Base-by-base conservation (phyloP, 768 basidiomycete species). In the Suillus subluteus region DNA sequence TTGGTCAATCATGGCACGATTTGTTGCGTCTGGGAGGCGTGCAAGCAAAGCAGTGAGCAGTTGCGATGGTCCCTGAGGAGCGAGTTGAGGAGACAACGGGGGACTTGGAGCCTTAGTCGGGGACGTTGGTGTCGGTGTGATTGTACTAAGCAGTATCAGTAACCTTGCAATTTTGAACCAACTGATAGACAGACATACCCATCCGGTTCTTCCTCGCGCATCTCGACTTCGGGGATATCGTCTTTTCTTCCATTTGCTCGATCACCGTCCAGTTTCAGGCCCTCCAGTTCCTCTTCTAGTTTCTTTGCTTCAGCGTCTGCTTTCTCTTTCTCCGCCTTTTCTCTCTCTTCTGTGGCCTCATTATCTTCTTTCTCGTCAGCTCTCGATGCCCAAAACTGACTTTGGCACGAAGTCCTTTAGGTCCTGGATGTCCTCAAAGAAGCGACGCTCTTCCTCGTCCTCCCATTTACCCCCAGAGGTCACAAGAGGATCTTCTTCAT, bases 401-500 rank as follows among this genome's bases (percentile, higher is more conserved):
- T 87, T 89, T 0, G 98, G 98, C 2, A 98, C 95, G 66, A 95
- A 94, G 66, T 98, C 95, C 66, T 91, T 91, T 63, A 98, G 76
- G 76, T 99, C 98, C 66, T 92, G 87, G 52, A 98, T 82, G 67
- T 98, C 96, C 74, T 98, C 97, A 71, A 91, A 99, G 78, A 97
- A 99, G 66, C 90, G 83, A 30, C 92, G 84, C 75, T 98, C 97
- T 80, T 99, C 97, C 70, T 99, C 98, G 71, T 99, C 98, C 76
- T 95, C 95, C 98, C 98, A 99, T 76, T 98, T 96, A 4, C 95
- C 92, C 7, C 91, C 90, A 3, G 84, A 79, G 5, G 77, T 76
- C 12, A 81, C 70, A 32, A 80, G 73, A 3, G 64, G 64, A 55
- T 91, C 88, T 9, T 95, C 91, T 13, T 88, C 88, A 30, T 85